Conservation (phyloP, 2,329 filamentous ascomycete genomes). For the Verticillium longisporum region DNA sequence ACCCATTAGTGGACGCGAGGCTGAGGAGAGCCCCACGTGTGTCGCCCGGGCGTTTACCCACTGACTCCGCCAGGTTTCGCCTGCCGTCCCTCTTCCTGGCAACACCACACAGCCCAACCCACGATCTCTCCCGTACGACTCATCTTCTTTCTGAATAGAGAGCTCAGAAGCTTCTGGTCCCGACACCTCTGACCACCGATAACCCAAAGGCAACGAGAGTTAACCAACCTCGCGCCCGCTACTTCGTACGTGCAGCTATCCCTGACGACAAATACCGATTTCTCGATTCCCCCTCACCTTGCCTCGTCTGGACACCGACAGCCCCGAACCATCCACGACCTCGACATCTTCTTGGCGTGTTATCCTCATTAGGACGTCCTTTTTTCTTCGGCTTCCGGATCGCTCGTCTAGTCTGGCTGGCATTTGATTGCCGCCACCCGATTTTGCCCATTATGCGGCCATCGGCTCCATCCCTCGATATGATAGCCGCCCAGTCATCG, state of each 20-base stretch:
- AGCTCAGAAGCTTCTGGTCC: background rate
- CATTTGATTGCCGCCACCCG: background rate
- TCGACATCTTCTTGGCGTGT: background rate
- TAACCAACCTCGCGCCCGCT: background rate
- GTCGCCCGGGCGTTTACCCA: background rate
- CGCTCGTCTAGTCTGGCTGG: background rate
- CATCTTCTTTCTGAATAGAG: background rate
- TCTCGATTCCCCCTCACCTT: slow-evolving; percentile 5
- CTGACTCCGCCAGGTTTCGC: background rate
- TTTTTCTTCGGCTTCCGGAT: background rate
- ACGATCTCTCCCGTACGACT: background rate
- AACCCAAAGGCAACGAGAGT: background rate
- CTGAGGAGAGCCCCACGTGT: background rate
- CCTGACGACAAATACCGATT: slow-evolving; percentile 1
- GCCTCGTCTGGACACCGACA: slow-evolving; percentile 4
- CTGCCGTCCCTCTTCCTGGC: background rate
- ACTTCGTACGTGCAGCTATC: background rate
- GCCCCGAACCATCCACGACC: slow-evolving; percentile 3
- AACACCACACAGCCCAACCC: background rate
- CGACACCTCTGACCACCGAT: background rate
- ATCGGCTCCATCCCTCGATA: slow-evolving; percentile 19
- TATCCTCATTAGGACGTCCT: background rate
- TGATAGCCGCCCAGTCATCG: slow-evolving; percentile 15
- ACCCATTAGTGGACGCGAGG: background rate
- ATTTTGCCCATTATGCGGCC: slow-evolving; percentile 15